Base-by-base conservation (phyloP, 495 filamentous ascomycete species). In the Melanomma pulvis-pyrius region DNA sequence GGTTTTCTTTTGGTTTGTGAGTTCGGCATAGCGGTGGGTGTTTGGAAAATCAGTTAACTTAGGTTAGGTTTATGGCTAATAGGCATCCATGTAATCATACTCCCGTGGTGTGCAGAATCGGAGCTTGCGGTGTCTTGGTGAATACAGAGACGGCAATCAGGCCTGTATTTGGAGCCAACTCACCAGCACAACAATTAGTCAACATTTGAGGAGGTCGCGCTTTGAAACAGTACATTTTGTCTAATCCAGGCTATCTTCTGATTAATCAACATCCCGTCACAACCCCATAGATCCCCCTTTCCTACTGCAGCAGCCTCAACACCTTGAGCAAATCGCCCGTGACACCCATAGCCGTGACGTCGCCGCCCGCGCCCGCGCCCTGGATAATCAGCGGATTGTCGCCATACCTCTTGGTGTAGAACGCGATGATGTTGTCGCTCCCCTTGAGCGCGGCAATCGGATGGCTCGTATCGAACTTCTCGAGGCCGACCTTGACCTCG, bases 351-450 rank as follows among this genome's bases (percentile, higher is more conserved):
- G 94, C 94, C 34, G 94, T 98, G 36, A 97, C 92, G 28, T 96
- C 93, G 46, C 89, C 92, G 70, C 94, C 94, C 57, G 94, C 94
- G 56, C 93, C 94, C 39, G 92, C 93, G 62, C 94, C 94, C 82
- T 97, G 92, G 52, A 98, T 86, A 74, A 97, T 94, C 59, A 97
- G 78, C 13, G 94, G 91, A 75, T 92, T 96, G 63, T 80, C 81
- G 41, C 91, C 92, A 74, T 98, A 98, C 71, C 94, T 85, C 81
- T 93, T 88, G 48, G 94, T 97, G 78, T 94, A 96, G 83, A 98
- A 96, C 82, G 87, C 94, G 73, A 98, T 94, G 74, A 97, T 93
- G 80, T 98, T 98, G 75, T 97, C 94, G 77, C 92, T 97, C 39
- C 94, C 94, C 82, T 96, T 96, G 61, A 98, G 80, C 36, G 90